Conservation (phyloP, 1,284 basidiomycete species). For the Anthracocystis walkeri region DNA sequence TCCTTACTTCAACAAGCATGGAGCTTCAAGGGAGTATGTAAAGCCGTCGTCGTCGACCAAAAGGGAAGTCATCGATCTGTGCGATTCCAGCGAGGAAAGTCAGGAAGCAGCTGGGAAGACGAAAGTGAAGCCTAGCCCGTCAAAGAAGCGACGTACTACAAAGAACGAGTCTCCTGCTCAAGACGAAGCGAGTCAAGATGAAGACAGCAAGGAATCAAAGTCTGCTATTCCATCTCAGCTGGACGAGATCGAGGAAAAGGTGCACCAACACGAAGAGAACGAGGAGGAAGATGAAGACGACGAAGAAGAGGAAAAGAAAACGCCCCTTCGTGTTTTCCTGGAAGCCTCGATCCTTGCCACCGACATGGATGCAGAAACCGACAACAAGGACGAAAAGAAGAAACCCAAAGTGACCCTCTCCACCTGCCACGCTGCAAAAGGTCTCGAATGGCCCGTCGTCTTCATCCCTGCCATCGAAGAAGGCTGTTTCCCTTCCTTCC, state of each 20-base stretch:
- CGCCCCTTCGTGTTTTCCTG: slow-evolving; percentile 80
- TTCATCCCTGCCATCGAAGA: slow-evolving; percentile 77
- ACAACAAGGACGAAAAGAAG: slow-evolving; percentile 71
- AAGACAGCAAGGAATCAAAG: neutral
- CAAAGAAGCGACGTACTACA: slow-evolving; percentile 20
- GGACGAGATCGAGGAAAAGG: slow-evolving; percentile 20
- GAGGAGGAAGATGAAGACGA: slow-evolving; percentile 28
- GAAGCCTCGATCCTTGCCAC: slow-evolving; percentile 87
- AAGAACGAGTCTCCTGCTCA: slow-evolving; percentile 6
- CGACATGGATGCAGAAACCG: slow-evolving; percentile 75
- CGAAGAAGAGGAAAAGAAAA: slow-evolving; percentile 52
- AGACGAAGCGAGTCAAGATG: neutral
- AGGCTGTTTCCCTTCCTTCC: slow-evolving; percentile 82
- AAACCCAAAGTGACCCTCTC: slow-evolving; percentile 81
- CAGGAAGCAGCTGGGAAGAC: slow-evolving; percentile 3
- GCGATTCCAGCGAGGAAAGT: slow-evolving; percentile 24
- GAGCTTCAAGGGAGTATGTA: neutral
- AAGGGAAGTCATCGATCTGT: slow-evolving; percentile 42
- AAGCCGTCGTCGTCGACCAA: slow-evolving; percentile 2
- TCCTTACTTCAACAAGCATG: slow-evolving; percentile 23
- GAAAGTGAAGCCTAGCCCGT: slow-evolving; percentile 7
- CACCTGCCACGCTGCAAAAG: slow-evolving; percentile 91
- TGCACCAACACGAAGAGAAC: slow-evolving; percentile 7
- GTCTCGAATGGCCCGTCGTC: slow-evolving; percentile 90
- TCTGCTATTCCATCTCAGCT: slow-evolving; percentile 21